phyloP scores from a whole-genome alignment of 2,329 filamentous ascomycete species.

The Epichloe uncinata region DNA sequence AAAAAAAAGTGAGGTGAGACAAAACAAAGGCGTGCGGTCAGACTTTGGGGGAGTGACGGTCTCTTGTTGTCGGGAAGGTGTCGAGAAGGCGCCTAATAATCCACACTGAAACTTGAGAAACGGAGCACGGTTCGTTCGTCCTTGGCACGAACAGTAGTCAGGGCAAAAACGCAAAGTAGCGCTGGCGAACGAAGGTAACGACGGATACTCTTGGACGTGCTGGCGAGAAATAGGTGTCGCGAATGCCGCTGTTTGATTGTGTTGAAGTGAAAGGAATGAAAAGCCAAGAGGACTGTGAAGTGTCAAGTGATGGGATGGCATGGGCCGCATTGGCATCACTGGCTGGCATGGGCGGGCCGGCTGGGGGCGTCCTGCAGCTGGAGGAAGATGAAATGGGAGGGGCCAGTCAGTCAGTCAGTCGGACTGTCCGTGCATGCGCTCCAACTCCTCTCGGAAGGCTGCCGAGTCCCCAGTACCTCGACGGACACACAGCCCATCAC shows the following conservation, averaged over 20 bases:
- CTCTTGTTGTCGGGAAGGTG: not conserved
- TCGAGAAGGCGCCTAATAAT: not conserved
- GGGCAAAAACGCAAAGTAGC: not conserved
- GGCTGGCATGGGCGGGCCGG: not conserved
- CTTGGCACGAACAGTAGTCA: not conserved
- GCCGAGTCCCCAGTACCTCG: too few relatives aligned
- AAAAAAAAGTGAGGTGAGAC: not conserved
- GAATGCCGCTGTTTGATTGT: conserved; percentile 4
- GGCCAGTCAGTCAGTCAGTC: too few relatives aligned
- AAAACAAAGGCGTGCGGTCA: conserved; percentile 1
- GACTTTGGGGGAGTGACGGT: too few relatives aligned
- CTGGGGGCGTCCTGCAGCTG: too few relatives aligned
- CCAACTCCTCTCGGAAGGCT: too few relatives aligned
- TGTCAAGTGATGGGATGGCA: too few relatives aligned
- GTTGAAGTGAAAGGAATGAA: conserved; percentile 4
- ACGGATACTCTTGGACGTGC: not conserved
- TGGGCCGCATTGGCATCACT: too few relatives aligned
- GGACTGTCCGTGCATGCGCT: too few relatives aligned
- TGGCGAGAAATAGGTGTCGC: not conserved
- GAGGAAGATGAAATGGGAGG: too few relatives aligned
- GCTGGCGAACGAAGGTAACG: not conserved
- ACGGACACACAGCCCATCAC: too few relatives aligned
- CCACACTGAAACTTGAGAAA: not conserved
- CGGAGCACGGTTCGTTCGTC: not conserved
- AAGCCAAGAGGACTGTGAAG: not conserved